Percentiles rank a stretch among this genome's conserved stretches.
phyloP scores from a whole-genome alignment of 139 green algal species.

The Pleodorina starrii region DNA sequence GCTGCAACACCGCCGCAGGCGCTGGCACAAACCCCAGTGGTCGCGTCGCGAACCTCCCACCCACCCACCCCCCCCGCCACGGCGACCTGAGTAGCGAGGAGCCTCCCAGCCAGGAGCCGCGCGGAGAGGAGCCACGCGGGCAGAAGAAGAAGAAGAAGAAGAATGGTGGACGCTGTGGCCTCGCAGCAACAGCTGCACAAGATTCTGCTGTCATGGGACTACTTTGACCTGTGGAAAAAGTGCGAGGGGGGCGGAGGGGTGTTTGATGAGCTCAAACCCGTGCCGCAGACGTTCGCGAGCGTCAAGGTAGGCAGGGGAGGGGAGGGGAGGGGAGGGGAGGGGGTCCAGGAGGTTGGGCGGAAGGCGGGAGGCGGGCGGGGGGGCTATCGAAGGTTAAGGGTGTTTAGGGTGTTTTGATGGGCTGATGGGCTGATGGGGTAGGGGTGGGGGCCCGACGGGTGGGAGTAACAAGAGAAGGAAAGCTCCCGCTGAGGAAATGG shows the following conservation, averaged over 20 bases:
- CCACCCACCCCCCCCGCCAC: too few species aligned
- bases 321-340: too few species aligned
- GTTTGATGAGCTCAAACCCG: constrained; percentile 53
- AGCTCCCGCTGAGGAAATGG: too few species aligned
- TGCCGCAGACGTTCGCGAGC: constrained; percentile 58
- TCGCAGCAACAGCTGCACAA: constrained; percentile 69
- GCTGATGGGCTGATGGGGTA: too few species aligned
- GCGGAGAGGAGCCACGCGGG: not conserved
- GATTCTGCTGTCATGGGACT: constrained; percentile 87
- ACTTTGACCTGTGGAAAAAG: constrained; percentile 75
- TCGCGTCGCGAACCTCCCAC: too few species aligned
- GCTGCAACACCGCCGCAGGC: not conserved
- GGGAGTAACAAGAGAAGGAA: too few species aligned
- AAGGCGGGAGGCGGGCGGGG: too few species aligned
- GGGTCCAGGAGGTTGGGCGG: not conserved
- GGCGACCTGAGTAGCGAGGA: not conserved
- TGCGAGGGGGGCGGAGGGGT: constrained; percentile 55
- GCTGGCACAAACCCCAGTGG: too few species aligned
- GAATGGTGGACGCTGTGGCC: constrained; percentile 62
- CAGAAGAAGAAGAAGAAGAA: not conserved
- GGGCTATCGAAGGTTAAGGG: too few species aligned
- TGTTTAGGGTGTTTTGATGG: too few species aligned
- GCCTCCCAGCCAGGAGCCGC: not conserved
- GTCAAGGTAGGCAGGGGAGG: constrained; percentile 49
- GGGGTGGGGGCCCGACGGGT: too few species aligned